phyloP scores from a whole-genome alignment of 345 rosid genomes.

The Acer yangbiense region DNA sequence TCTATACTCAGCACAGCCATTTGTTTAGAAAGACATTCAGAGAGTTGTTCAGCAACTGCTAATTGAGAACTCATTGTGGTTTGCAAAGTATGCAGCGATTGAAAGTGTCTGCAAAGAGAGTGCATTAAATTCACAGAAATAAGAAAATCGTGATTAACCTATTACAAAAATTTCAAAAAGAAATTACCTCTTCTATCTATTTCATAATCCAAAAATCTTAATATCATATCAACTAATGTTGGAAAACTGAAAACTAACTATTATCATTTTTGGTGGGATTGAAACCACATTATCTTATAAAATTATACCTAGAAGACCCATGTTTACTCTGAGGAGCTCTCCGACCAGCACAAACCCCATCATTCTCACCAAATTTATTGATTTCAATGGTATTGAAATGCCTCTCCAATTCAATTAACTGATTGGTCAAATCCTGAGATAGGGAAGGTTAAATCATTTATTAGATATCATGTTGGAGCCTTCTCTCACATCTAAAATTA shows the following conservation, averaged over 20 bases:
- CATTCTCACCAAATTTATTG: conserved; percentile 66
- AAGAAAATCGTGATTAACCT: not conserved
- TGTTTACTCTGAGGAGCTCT: conserved; percentile 51
- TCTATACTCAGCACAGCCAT: conserved; percentile 72
- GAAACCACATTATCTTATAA: conserved; percentile 9
- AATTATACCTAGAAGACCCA: conserved; percentile 66
- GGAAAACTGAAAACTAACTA: not conserved
- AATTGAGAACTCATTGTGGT: conserved; percentile 76
- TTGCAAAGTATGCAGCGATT: conserved; percentile 70
- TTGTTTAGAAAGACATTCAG: conserved; percentile 82
- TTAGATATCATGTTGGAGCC: conserved; percentile 20
- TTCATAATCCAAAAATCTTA: conserved; percentile 14
- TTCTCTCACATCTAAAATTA: conserved; percentile 6
- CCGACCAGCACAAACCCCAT: conserved; percentile 44
- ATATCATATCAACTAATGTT: not conserved
- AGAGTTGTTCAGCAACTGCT: conserved; percentile 87
- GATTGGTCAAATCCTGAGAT: conserved; percentile 79
- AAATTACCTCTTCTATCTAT: conserved; percentile 1
- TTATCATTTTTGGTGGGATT: not conserved
- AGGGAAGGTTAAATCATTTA: conserved; percentile 19
- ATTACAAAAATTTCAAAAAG: not conserved
- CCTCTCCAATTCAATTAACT: conserved; percentile 83
- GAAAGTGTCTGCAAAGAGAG: conserved; percentile 58
- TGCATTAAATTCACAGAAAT: conserved; percentile 18
- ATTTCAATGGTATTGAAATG: conserved; percentile 87